Evolutionary conservation across 768 basidiomycete genomes (phyloP).

Genomic region (Cyclocybe cylindracea): DNA sequence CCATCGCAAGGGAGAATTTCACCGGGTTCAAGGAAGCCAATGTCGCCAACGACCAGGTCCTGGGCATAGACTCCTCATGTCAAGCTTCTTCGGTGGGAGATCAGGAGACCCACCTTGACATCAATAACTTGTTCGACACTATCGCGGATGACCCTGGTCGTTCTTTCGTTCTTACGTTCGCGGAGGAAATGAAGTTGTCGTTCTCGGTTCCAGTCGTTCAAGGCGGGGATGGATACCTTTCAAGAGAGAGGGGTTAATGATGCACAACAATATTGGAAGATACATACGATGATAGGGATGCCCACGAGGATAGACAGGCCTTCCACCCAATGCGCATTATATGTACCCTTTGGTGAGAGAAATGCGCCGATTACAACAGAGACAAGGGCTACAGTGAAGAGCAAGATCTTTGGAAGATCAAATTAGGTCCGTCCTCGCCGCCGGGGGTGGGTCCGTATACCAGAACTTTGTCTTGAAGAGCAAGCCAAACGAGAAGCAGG

Average conservation of each 20-base stretch:
- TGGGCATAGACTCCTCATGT: slow-evolving; percentile 28
- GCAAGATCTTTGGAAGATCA: slow-evolving; percentile 58
- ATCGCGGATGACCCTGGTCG: slow-evolving; percentile 79
- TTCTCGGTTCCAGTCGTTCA: slow-evolving; percentile 99
- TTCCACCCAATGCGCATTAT: slow-evolving; percentile 96
- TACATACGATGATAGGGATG: slow-evolving; percentile 68
- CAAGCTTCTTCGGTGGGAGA: neutral
- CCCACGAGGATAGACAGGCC: slow-evolving; percentile 83
- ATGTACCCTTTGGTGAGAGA: slow-evolving; percentile 59
- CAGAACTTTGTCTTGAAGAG: slow-evolving; percentile 88
- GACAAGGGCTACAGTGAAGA: slow-evolving; percentile 89
- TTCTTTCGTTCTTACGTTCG: slow-evolving; percentile 93
- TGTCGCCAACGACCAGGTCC: slow-evolving; percentile 93
- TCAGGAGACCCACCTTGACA: slow-evolving; percentile 59
- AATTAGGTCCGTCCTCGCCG: neutral
- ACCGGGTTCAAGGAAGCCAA: slow-evolving; percentile 90
- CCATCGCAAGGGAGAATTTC: slow-evolving; percentile 97
- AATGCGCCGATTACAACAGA: slow-evolving; percentile 94
- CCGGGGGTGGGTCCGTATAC: slow-evolving; percentile 41
- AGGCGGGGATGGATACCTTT: slow-evolving; percentile 84
- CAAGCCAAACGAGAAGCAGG: slow-evolving; percentile 79
- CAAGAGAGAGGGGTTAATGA: slow-evolving; percentile 9
- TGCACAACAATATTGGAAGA: neutral
- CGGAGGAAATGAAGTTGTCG: slow-evolving; percentile 91
- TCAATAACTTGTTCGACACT: slow-evolving; percentile 74